These are phyloP conservation scores for Irpex sp. DNA, from an alignment of 1,284 basidiomycete species.

Conservation along the genomic window DNA sequence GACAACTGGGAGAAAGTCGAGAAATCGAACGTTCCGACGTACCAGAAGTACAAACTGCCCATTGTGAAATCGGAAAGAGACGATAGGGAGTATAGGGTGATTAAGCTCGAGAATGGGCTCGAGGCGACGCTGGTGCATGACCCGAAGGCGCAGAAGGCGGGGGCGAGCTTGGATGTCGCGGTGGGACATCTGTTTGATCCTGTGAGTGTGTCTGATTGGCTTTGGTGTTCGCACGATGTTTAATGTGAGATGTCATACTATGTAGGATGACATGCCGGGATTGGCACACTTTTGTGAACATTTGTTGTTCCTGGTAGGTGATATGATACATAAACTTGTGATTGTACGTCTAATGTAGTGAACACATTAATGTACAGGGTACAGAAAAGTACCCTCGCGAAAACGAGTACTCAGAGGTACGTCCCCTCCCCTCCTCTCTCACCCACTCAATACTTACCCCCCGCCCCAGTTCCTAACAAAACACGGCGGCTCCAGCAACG, in stretches of 20 bases:
- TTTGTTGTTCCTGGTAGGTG: slow-evolving; percentile 86
- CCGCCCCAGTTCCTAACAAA: slow-evolving; percentile 73
- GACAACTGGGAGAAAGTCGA: slow-evolving; percentile 22
- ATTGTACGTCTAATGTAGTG: slow-evolving; percentile 4
- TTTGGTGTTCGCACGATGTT: not conserved
- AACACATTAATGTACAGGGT: slow-evolving; percentile 46
- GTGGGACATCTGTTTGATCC: slow-evolving; percentile 96
- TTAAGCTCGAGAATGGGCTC: slow-evolving; percentile 85
- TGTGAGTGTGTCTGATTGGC: slow-evolving; percentile 42
- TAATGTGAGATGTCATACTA: not conserved
- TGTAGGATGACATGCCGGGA: slow-evolving; percentile 81
- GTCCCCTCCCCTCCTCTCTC: slow-evolving; percentile 4
- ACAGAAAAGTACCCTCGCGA: slow-evolving; percentile 83
- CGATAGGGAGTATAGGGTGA: slow-evolving; percentile 76
- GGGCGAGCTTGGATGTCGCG: slow-evolving; percentile 92
- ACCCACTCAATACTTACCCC: not conserved
- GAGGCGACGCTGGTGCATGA: slow-evolving; percentile 88
- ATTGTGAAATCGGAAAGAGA: slow-evolving; percentile 79
- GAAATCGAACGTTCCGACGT: slow-evolving; percentile 17
- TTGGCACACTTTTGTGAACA: slow-evolving; percentile 96
- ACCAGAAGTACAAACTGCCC: slow-evolving; percentile 53
- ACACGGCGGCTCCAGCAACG: slow-evolving; percentile 91
- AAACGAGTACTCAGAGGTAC: slow-evolving; percentile 87
- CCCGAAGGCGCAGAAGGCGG: slow-evolving; percentile 87
- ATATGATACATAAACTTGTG: not conserved